These are phyloP conservation scores for Cymbopogon citratus DNA, from an alignment of 176 grass and related monocot genomes.

Conservation along the genomic window DNA sequence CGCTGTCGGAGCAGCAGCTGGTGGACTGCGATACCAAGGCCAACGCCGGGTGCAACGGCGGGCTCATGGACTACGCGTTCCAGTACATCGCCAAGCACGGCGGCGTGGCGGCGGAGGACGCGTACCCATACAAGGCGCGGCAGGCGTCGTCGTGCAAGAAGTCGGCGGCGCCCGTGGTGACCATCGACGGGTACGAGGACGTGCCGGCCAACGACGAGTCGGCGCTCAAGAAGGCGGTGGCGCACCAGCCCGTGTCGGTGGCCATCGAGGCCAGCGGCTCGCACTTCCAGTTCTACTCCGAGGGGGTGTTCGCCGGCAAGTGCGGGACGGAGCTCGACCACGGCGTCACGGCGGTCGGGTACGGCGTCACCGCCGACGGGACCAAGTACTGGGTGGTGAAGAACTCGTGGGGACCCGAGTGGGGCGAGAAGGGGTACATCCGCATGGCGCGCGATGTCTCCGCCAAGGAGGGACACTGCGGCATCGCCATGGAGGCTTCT, in stretches of 20 bases:
- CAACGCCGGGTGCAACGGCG: constrained; percentile 55
- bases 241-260: constrained; percentile 47
- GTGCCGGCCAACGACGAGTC: constrained; percentile 47
- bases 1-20: constrained; percentile 67
- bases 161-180: not conserved
- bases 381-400: constrained; percentile 67
- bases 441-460: constrained; percentile 41
- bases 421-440: constrained; percentile 61
- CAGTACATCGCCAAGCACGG: constrained; percentile 54
- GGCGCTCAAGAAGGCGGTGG: constrained; percentile 47
- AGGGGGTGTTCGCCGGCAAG: constrained; percentile 39
- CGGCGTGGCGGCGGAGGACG: constrained; percentile 27
- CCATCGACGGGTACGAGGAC: constrained; percentile 48
- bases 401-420: constrained; percentile 53
- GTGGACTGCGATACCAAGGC: constrained; percentile 59
- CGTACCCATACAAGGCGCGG: constrained; percentile 36
- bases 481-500: constrained; percentile 85
- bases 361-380: constrained; percentile 26
- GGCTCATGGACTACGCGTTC: constrained; percentile 67
- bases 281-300: constrained; percentile 57
- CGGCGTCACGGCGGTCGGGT: constrained; percentile 48
- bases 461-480: constrained; percentile 45
- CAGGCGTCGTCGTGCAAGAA: constrained; percentile 24
- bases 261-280: constrained; percentile 54
- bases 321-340: constrained; percentile 53